A percentile compares a stretch with the other conserved stretches of the same genome.
These are phyloP conservation scores for Blastobotrys elegans DNA, from an alignment of 1,139 yeast genomes.

Conservation along the genomic window DNA sequence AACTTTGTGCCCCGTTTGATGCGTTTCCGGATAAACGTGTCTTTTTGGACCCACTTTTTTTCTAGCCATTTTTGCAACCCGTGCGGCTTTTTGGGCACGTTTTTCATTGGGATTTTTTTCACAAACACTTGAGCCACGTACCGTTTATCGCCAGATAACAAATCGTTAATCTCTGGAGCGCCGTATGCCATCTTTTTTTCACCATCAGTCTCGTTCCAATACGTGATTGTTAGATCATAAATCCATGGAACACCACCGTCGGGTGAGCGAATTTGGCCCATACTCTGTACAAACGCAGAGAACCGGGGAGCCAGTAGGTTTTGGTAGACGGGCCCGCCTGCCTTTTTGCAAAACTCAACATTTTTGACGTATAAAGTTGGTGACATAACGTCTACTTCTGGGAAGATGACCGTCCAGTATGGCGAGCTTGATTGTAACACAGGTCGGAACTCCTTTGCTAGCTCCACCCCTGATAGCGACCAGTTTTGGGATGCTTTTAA, in stretches of 20 bases:
- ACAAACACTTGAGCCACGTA: neutral
- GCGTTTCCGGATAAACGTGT: slow-evolving; percentile 14
- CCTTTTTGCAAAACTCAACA: slow-evolving; percentile 22
- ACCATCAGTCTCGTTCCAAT: slow-evolving; percentile 27
- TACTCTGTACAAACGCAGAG: slow-evolving; percentile 31
- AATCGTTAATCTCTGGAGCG: neutral
- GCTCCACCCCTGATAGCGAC: slow-evolving; percentile 24
- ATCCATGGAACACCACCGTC: slow-evolving; percentile 23
- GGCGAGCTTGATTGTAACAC: slow-evolving; percentile 11
- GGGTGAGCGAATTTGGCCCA: slow-evolving; percentile 24
- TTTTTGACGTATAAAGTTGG: slow-evolving; percentile 29
- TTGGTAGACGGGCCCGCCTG: slow-evolving; percentile 43
- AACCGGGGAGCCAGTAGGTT: slow-evolving; percentile 45
- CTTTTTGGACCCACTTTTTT: slow-evolving; percentile 25
- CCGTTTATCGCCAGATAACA: neutral
- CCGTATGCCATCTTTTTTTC: neutral
- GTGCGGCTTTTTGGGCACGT: slow-evolving; percentile 44
- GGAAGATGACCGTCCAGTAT: slow-evolving; percentile 32
- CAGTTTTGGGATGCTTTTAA: slow-evolving; percentile 29
- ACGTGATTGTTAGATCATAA: slow-evolving; percentile 52
- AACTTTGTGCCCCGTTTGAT: slow-evolving; percentile 7
- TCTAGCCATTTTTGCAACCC: slow-evolving; percentile 29
- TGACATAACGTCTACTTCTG: slow-evolving; percentile 32
- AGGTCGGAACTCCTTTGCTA: slow-evolving; percentile 20
- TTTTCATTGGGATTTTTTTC: slow-evolving; percentile 40